These are phyloP conservation scores for Camelina hispida DNA, from an alignment of 345 rosid genomes.

Conservation along the genomic window DNA sequence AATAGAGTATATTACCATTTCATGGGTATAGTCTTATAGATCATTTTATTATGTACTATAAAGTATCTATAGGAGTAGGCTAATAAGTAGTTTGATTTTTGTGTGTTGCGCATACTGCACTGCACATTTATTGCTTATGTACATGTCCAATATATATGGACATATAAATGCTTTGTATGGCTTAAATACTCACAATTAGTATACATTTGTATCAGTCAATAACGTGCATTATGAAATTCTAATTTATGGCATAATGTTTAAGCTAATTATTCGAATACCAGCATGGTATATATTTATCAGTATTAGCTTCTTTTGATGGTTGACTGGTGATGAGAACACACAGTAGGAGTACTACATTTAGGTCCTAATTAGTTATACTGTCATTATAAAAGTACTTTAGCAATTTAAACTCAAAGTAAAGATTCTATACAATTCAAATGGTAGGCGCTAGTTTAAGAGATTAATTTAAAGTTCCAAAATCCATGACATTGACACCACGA, in stretches of 20 bases:
- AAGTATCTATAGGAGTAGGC: too few species aligned
- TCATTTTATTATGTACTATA: too few species aligned
- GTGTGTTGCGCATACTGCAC: constrained; percentile 24
- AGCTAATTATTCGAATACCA: neutral
- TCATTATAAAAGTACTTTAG: constrained; percentile 1
- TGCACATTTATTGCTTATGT: constrained; percentile 27
- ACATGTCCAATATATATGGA: constrained; percentile 33
- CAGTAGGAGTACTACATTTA: neutral
- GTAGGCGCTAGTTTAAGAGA: constrained; percentile 8
- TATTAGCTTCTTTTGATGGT: constrained; percentile 17
- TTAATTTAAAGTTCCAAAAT: neutral
- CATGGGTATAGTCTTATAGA: neutral
- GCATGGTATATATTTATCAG: neutral
- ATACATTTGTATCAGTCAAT: constrained; percentile 31
- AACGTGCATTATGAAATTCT: constrained; percentile 24
- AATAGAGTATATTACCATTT: neutral
- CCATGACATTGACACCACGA: constrained; percentile 10
- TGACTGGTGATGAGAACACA: constrained; percentile 10
- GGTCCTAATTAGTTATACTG: neutral
- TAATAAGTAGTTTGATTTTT: neutral
- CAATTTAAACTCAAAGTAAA: neutral
- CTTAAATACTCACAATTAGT: constrained; percentile 24
- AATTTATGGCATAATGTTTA: constrained; percentile 17
- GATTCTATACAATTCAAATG: constrained; percentile 20
- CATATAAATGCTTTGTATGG: constrained; percentile 36